Evolutionary conservation across 495 filamentous ascomycete species (phyloP), one percentile per base, ranked within the genome.

Genomic region (Penicillium odoratum): DNA sequence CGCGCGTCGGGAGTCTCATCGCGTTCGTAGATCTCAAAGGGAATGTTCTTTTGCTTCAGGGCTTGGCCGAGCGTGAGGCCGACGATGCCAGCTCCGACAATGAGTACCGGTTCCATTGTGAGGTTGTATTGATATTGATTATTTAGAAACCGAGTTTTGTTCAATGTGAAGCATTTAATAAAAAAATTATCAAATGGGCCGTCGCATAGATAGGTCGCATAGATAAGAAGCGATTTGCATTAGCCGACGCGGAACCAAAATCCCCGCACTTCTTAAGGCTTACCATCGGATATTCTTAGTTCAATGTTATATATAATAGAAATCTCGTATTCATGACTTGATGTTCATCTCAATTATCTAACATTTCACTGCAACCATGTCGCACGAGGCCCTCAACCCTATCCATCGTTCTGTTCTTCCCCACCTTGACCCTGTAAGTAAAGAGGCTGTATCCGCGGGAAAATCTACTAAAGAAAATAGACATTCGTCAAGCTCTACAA

Each of bases 11-110:
- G 67, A 28, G 58, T 59, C 4, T 65, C 56, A 65, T 86, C 83
- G 15, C 81, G 75, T 56, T 87, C 84, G 63, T 76, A 86, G 6
- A 86, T 74, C 15, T 71, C 56, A 61, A 81, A 83, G 7, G 78
- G 66, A 29, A 81, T 75, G 18, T 60, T 57, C 50, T 61, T 62
- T 42, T 70, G 31, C 55, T 78, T 79, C 30, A 85, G 71, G 3
- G 75, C 80, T 55, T 87, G 84, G 4, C 79, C 84, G 3, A 87
- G 74, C 3, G 78, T 73, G 7, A 85, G 70, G 34, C 83, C 83
- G 25, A 80, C 78, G 51, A 86, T 75, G 30, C 84, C 84, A 9
- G 77, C 83, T 15, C 84, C 84, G 44, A 83, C 70, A 61, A 85
- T 83, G 45, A 85, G 67, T 15, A 85, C 61, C 6, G 67, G 65